Conservation (phyloP, 2,329 filamentous ascomycete species). For the Pseudogymnoascus sp. region DNA sequence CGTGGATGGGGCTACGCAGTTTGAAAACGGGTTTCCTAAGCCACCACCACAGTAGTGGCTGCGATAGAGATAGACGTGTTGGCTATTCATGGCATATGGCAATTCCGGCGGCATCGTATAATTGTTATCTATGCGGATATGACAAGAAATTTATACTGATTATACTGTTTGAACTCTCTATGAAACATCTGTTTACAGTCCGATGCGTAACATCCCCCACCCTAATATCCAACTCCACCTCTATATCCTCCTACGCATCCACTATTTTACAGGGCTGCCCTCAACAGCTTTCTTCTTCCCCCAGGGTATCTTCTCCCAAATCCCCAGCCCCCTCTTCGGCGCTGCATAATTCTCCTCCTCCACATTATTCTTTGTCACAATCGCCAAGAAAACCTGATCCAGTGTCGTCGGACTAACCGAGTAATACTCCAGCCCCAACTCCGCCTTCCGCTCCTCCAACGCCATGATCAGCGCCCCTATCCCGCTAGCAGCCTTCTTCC, state of each 20-base stretch:
- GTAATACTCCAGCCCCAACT: conserved; percentile 74
- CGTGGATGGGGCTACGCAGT: background rate
- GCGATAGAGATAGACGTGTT: background rate
- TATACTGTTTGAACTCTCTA: background rate
- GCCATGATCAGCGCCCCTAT: conserved; percentile 65
- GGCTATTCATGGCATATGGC: background rate
- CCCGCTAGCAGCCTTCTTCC: conserved; percentile 19
- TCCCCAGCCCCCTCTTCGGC: background rate
- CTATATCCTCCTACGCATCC: background rate
- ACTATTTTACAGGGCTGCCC: background rate
- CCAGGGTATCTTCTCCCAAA: background rate
- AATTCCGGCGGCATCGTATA: background rate
- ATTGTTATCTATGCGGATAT: background rate
- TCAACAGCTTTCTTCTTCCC: background rate
- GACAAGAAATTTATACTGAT: background rate
- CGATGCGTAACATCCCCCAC: background rate
- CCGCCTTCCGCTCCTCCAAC: conserved; percentile 64
- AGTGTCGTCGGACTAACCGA: conserved; percentile 80
- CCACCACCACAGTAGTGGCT: background rate
- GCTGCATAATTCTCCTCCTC: conserved; percentile 60
- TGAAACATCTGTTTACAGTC: background rate
- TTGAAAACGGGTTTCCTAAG: background rate
- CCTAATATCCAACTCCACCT: background rate
- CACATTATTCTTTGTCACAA: conserved; percentile 74
- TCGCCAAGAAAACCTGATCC: conserved; percentile 83